Conservation (phyloP, 2,329 filamentous ascomycete genomes). For the Paracorniculantispora psalliotae region DNA sequence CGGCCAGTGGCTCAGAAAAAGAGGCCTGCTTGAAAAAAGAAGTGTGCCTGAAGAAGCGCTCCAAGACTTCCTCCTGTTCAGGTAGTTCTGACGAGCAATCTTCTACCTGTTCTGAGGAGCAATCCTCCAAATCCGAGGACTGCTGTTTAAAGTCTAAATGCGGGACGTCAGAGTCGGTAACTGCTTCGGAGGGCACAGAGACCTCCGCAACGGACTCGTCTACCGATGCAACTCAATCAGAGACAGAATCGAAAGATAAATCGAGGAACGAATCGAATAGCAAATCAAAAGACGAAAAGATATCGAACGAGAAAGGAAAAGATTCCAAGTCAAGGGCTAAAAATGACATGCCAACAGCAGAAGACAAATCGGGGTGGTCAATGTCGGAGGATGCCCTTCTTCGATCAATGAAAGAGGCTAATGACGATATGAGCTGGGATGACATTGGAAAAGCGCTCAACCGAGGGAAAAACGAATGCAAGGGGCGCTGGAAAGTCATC, state of each 20-base stretch:
- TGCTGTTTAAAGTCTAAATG: not conserved
- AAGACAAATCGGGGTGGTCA: slow-evolving; percentile 19
- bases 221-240: not conserved
- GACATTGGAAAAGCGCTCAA: slow-evolving; percentile 7
- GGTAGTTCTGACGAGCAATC: not conserved
- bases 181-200: not conserved
- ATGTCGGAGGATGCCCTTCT: slow-evolving; percentile 32
- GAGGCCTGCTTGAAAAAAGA: not conserved
- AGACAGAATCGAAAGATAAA: not conserved
- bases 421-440: slow-evolving; percentile 16
- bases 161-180: not conserved
- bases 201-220: not conserved
- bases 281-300: not conserved
- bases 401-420: slow-evolving; percentile 29
- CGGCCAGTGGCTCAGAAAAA: not conserved
- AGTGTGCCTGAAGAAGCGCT: not conserved
- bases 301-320: not conserved
- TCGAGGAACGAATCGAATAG: not conserved
- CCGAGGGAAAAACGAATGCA: slow-evolving; percentile 4
- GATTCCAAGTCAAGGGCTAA: not conserved
- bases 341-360: not conserved
- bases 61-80: not conserved
- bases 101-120: not conserved
- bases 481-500: slow-evolving; percentile 1
- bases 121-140: not conserved